Base-by-base conservation (phyloP, 2,329 filamentous ascomycete genomes). In the Albophoma yamanashiensis region DNA sequence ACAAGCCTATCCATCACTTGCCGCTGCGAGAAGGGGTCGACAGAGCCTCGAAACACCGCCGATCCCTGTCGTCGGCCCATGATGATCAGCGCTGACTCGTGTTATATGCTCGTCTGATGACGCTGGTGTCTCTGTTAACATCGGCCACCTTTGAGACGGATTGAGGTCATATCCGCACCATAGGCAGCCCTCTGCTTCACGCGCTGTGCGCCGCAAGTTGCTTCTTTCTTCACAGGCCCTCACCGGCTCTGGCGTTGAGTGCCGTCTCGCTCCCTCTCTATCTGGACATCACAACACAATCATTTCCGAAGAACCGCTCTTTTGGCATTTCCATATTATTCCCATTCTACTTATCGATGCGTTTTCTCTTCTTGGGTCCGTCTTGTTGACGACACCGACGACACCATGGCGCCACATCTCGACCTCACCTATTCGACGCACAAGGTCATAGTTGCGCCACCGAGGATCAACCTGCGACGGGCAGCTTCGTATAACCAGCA, bases 391-490 rank as follows among this genome's bases (percentile, higher is more conserved):
- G 42, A 38, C 31, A 38, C 31, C 34, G 43, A 25, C 50, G 58
- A 57, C 61, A 69, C 36, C 45, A 83, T 83, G 79, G 71, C 76
- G 60, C 73, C 78, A 55, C 73, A 74, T 58, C 71, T 83, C 61
- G 76, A 81, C 65, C 70, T 82, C 63, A 74, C 75, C 58, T 69
- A 73, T 59, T 70, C 76, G 56, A 70, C 74, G 15, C 77, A 80
- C 65, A 82, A 80, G 67, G 77, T 82, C 71, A 76, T 82, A 65
- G 73, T 83, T 59, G 75, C 77, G 22, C 78, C 81, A 42, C 82
- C 84, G 58, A 76, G 81, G 53, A 76, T 87, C 62, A 86, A 84
- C 69, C 76, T 87, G 65, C 79, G 84, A 55, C 76, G 82, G 64
- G 79, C 81, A 39, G 77, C 78, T n/a, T 83, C 83, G 4, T 87